Evolutionary conservation across 306 rosid species (phyloP).

Genomic region (Medicago truncatula): MtrunA17r5.0-ANR NC_053043.1:35044001-35044500

Average conservation of each 20-base stretch:
- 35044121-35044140: conserved; percentile 30
- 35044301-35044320: background rate
- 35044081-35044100: conserved; percentile 59
- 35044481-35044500: too few relatives aligned
- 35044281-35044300: conserved; percentile 4
- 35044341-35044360: too few relatives aligned
- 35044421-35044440: conserved; percentile 17
- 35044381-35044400: background rate
- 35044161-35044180: background rate
- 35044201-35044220: conserved; percentile 50
- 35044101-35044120: conserved; percentile 50
- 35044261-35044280: background rate
- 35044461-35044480: background rate
- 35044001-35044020: conserved; percentile 38
- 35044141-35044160: conserved; percentile 42
- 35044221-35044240: conserved; percentile 18
- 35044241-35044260: conserved; percentile 1
- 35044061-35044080: conserved; percentile 69
- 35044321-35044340: too few relatives aligned
- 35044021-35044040: background rate
- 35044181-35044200: conserved; percentile 7
- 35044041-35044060: conserved; percentile 30
- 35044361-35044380: conserved; percentile 20
- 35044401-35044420: background rate
- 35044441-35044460: background rate